These are phyloP conservation scores for Hanseniaspora thailandica DNA, from an alignment of 805 yeast species.

Conservation along the genomic window DNA sequence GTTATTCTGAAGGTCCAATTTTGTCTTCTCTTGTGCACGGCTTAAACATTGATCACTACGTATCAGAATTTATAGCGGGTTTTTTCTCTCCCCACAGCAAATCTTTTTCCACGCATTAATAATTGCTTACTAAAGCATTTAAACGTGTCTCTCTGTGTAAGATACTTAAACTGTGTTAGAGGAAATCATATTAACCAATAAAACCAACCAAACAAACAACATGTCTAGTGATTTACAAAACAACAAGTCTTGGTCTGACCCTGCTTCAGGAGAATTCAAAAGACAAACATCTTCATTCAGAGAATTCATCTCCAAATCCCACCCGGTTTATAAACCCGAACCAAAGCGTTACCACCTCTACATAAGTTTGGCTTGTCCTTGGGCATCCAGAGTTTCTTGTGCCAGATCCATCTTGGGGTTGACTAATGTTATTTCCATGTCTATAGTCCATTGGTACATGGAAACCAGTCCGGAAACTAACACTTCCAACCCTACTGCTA, in stretches of 20 bases:
- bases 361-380: conserved; percentile 85
- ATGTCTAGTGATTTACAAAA: background rate
- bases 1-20: too few species aligned
- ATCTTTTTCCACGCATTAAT: too few species aligned
- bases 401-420: conserved; percentile 65
- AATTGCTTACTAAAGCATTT: too few species aligned
- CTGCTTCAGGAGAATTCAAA: conserved; percentile 29
- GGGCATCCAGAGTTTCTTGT: conserved; percentile 81
- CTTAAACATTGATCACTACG: too few species aligned
- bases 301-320: conserved; percentile 48
- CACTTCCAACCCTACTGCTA: conserved; percentile 33
- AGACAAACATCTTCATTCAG: conserved; percentile 51
- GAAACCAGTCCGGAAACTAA: background rate
- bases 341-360: conserved; percentile 73
- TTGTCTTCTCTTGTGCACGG: too few species aligned
- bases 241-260: conserved; percentile 10
- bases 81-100: too few species aligned
- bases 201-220: background rate
- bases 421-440: conserved; percentile 44
- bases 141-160: too few species aligned
- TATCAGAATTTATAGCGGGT: too few species aligned
- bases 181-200: too few species aligned
- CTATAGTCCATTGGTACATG: conserved; percentile 87
- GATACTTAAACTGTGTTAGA: too few species aligned
- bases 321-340: conserved; percentile 61